These are phyloP conservation scores for Fonsecaea nubica DNA, from an alignment of 2,329 filamentous ascomycete genomes.

Conservation along the genomic window DNA sequence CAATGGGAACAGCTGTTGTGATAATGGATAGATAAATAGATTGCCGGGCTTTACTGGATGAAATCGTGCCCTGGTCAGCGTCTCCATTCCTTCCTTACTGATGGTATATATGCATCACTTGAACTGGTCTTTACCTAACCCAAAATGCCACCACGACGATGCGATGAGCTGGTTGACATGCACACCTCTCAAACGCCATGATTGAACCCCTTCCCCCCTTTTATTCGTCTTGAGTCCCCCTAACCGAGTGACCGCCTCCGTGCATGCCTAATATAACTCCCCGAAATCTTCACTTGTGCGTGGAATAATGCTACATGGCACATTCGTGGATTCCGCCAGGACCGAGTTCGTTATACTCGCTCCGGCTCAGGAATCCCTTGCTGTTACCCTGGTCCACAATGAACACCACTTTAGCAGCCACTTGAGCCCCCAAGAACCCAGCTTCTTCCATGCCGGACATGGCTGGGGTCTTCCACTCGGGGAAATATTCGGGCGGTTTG, in stretches of 20 bases:
- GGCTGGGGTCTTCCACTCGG: conserved; percentile 82
- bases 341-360: conserved; percentile 71
- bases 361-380: conserved; percentile 73
- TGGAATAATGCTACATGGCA: conserved; percentile 43
- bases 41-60: background rate
- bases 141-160: background rate
- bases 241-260: background rate
- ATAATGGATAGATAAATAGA: background rate
- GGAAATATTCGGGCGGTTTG: conserved; percentile 80
- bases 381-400: conserved; percentile 69
- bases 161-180: background rate
- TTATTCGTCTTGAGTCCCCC: background rate
- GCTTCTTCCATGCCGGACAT: conserved; percentile 73
- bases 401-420: conserved; percentile 78
- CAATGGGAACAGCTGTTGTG: too few relatives aligned
- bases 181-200: background rate
- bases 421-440: conserved; percentile 84
- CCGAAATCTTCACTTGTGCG: background rate
- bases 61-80: background rate
- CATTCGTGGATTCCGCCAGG: conserved; percentile 69
- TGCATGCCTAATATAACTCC: background rate
- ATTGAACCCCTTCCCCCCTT: background rate
- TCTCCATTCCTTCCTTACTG: background rate
- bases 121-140: background rate
- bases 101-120: background rate